Evolutionary conservation across 768 basidiomycete genomes (phyloP).

Genomic region (Tylopilus sp.): DNA sequence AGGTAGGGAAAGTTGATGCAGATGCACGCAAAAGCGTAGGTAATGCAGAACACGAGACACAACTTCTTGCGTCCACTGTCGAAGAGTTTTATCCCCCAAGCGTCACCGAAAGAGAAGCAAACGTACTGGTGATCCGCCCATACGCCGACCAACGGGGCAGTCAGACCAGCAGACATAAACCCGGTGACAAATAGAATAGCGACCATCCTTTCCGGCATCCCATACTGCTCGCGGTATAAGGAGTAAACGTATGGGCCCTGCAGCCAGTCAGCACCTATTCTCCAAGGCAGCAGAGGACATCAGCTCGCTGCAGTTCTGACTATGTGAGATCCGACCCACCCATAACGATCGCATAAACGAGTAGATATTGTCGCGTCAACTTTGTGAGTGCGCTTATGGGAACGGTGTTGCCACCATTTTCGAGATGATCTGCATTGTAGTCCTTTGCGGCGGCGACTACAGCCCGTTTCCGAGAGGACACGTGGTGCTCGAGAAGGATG

Average conservation of each 20-base stretch:
- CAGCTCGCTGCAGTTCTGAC: background rate
- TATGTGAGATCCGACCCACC: constrained; percentile 38
- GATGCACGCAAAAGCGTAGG: constrained; percentile 57
- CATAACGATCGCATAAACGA: constrained; percentile 74
- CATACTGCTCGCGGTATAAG: constrained; percentile 66
- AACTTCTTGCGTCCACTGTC: constrained; percentile 62
- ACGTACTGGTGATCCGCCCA: constrained; percentile 71
- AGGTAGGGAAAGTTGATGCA: constrained; percentile 56
- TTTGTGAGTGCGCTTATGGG: constrained; percentile 27
- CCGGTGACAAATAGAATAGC: constrained; percentile 77
- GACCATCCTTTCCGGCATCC: constrained; percentile 58
- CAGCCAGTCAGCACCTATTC: constrained; percentile 69
- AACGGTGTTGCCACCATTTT: constrained; percentile 27
- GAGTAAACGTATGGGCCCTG: constrained; percentile 81
- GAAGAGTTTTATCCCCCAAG: background rate
- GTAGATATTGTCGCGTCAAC: constrained; percentile 51
- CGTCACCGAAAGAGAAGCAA: background rate
- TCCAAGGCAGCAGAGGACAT: background rate
- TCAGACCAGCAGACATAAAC: constrained; percentile 65
- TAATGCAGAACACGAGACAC: constrained; percentile 70
- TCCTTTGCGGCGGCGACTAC: constrained; percentile 22
- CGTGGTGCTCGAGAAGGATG: constrained; percentile 35
- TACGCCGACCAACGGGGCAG: constrained; percentile 67
- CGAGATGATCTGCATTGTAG: constrained; percentile 24
- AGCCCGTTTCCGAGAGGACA: constrained; percentile 24